Percentiles rank a stretch among this genome's conserved stretches.
Conservation (phyloP, 768 basidiomycete genomes). For the Amanita rimosa region DNA sequence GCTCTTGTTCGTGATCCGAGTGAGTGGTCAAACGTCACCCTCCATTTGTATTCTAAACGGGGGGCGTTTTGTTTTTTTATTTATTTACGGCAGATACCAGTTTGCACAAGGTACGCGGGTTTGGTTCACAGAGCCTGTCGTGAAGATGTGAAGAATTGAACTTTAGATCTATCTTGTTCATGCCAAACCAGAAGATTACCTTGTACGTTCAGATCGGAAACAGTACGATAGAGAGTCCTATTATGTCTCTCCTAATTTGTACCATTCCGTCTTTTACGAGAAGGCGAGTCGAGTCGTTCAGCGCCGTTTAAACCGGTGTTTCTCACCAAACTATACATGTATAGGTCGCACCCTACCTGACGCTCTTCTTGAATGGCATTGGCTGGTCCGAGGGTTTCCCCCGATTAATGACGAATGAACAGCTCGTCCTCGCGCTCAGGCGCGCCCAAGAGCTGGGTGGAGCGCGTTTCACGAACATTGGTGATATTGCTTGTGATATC, state of each 20-base stretch:
- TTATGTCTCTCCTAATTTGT: conserved; percentile 57
- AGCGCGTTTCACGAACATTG: conserved; percentile 58
- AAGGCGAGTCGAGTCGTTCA: conserved; percentile 36
- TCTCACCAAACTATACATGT: neutral
- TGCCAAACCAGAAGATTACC: conserved; percentile 57
- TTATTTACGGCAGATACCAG: conserved; percentile 36
- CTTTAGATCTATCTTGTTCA: conserved; percentile 68
- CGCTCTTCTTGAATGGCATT: conserved; percentile 75
- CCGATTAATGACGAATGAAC: conserved; percentile 60
- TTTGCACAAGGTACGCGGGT: conserved; percentile 37
- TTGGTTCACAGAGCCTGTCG: neutral
- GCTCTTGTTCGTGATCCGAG: conserved; percentile 41
- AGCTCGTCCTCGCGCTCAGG: conserved; percentile 39
- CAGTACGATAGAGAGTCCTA: conserved; percentile 59
- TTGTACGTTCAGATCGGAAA: conserved; percentile 43
- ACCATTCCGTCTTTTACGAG: conserved; percentile 55
- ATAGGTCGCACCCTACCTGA: conserved; percentile 84
- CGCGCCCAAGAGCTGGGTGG: conserved; percentile 38
- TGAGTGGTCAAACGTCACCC: conserved; percentile 13
- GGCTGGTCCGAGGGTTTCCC: conserved; percentile 79
- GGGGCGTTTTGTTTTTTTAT: too few species aligned
- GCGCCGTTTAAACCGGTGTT: neutral
- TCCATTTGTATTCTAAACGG: neutral
- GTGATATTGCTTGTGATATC: conserved; percentile 88
- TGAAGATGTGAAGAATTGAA: neutral